These are phyloP conservation scores for Blumeriella jaapii DNA, from an alignment of 2,329 filamentous ascomycete genomes.

Conservation along the genomic window DNA sequence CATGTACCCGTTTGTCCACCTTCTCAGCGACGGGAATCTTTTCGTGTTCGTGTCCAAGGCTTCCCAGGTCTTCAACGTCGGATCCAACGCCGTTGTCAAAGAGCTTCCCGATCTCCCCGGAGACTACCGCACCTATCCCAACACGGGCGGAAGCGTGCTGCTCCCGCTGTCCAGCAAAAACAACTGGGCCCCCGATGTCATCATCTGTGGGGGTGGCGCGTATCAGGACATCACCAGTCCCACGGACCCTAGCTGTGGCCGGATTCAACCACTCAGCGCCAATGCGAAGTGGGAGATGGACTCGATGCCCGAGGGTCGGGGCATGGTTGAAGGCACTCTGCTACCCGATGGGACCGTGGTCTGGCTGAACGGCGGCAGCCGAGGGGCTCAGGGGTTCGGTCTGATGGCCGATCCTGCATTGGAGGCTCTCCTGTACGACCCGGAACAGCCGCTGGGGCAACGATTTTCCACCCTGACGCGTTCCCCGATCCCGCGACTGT, in stretches of 20 bases:
- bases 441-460: slow-evolving; percentile 36
- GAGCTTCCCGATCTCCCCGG: slow-evolving; percentile 41
- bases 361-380: slow-evolving; percentile 47
- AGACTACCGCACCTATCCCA: slow-evolving; percentile 47
- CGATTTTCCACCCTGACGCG: slow-evolving; percentile 35
- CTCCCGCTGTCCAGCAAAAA: slow-evolving; percentile 41
- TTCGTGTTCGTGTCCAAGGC: slow-evolving; percentile 47
- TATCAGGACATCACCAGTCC: slow-evolving; percentile 47
- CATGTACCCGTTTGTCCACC: slow-evolving; percentile 52
- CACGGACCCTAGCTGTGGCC: slow-evolving; percentile 46
- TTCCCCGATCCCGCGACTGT: slow-evolving; percentile 38
- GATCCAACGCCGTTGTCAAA: slow-evolving; percentile 33
- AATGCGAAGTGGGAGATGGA: slow-evolving; percentile 45
- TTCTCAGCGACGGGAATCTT: slow-evolving; percentile 43
- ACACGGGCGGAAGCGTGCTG: slow-evolving; percentile 46
- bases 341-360: slow-evolving; percentile 48
- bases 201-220: slow-evolving; percentile 48
- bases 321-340: slow-evolving; percentile 48
- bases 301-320: slow-evolving; percentile 43
- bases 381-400: slow-evolving; percentile 48
- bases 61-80: slow-evolving; percentile 43
- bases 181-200: slow-evolving; percentile 40
- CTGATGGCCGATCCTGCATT: slow-evolving; percentile 41
- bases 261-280: slow-evolving; percentile 38
- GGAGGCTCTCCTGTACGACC: slow-evolving; percentile 46